phyloP scores from a whole-genome alignment of 305 asterid genomes.

The Fraxinus dipetala region DNA sequence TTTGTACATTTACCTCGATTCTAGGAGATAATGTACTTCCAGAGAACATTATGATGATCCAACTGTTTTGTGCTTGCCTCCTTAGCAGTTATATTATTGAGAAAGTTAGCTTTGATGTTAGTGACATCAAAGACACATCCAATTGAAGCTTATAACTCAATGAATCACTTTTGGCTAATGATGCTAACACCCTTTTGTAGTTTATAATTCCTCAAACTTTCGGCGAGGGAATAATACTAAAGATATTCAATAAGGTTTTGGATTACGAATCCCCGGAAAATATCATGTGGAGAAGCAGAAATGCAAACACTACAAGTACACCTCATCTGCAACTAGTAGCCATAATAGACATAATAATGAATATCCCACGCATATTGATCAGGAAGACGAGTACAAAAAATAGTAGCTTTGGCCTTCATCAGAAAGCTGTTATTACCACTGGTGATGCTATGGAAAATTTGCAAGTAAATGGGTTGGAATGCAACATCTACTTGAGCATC shows the following conservation, averaged over 20 bases:
- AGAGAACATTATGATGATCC: background rate
- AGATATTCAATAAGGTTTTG: slow-evolving; percentile 23
- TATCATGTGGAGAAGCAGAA: slow-evolving; percentile 32
- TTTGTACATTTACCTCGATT: background rate
- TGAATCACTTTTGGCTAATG: background rate
- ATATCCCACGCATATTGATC: slow-evolving; percentile 33
- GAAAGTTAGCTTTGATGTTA: background rate
- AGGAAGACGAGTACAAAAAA: slow-evolving; percentile 28
- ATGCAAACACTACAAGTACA: slow-evolving; percentile 34
- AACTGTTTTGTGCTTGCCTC: background rate
- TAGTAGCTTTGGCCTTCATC: slow-evolving; percentile 6
- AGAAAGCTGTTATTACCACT: slow-evolving; percentile 23
- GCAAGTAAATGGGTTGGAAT: slow-evolving; percentile 27
- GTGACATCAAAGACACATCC: background rate
- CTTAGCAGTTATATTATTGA: background rate
- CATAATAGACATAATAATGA: slow-evolving; percentile 37
- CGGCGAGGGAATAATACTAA: background rate
- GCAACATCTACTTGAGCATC: background rate
- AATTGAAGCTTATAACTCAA: background rate
- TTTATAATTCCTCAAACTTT: too few relatives aligned
- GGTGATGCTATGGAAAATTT: slow-evolving; percentile 31
- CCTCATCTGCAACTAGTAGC: slow-evolving; percentile 36
- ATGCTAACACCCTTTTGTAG: background rate
- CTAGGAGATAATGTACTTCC: background rate
- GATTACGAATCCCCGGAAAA: slow-evolving; percentile 46